These are phyloP conservation scores for Takakia lepidozioides DNA, from an alignment of 225 moss, liverwort and hornwort genomes.

Conservation along the genomic window DNA sequence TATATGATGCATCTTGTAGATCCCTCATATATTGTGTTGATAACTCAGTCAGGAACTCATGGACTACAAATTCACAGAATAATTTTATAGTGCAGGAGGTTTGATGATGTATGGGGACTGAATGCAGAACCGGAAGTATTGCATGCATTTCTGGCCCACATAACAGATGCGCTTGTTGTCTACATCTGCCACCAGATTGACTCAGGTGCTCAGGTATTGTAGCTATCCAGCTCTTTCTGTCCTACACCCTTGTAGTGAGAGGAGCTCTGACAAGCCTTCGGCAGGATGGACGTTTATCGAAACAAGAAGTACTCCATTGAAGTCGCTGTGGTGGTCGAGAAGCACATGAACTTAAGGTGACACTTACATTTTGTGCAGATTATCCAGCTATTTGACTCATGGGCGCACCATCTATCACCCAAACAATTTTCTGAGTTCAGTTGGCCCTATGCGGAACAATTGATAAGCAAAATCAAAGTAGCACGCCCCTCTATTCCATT, in stretches of 20 bases:
- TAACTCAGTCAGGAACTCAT: too few relatives aligned
- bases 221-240: not conserved
- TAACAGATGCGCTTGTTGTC: constrained; percentile 63
- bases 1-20: too few relatives aligned
- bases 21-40: too few relatives aligned
- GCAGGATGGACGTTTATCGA: too few relatives aligned
- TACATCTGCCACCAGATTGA: constrained; percentile 86
- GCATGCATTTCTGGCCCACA: constrained; percentile 47
- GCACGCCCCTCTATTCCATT: constrained; percentile 57
- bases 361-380: too few relatives aligned
- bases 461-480: constrained; percentile 50
- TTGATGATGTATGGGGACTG: not conserved
- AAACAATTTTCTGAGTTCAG: constrained; percentile 73
- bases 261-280: too few relatives aligned
- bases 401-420: constrained; percentile 95
- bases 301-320: too few relatives aligned
- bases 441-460: constrained; percentile 64
- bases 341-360: too few relatives aligned
- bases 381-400: constrained; percentile 92
- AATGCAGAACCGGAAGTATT: constrained; percentile 58
- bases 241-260: not conserved
- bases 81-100: too few relatives aligned
- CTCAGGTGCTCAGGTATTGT: constrained; percentile 56
- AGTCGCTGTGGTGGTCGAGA: too few relatives aligned
- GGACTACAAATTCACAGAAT: too few relatives aligned